A percentile compares a stretch with the other conserved stretches of the same genome.
Conservation (phyloP, 2,329 filamentous ascomycete species). For the Cryphonectria japonica region DNA sequence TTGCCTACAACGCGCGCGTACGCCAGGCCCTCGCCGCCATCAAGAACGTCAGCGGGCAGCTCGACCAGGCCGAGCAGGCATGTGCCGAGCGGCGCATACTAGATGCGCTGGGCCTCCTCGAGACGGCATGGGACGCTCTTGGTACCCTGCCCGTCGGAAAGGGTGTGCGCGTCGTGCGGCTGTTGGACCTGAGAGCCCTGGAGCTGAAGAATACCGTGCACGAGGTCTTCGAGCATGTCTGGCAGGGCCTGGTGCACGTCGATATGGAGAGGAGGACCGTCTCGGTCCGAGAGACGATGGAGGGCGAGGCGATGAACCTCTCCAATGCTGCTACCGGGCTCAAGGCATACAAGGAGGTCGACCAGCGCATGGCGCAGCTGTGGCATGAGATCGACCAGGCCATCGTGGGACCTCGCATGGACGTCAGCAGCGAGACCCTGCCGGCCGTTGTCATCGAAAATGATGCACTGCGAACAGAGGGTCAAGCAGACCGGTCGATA, state of each 20-base stretch:
- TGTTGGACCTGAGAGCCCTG: constrained; percentile 68
- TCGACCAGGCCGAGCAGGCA: constrained; percentile 63
- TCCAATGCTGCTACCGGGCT: constrained; percentile 59
- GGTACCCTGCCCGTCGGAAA: constrained; percentile 63
- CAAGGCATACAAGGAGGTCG: constrained; percentile 63
- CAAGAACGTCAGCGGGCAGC: constrained; percentile 61
- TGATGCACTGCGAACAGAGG: constrained; percentile 49
- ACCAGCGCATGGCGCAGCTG: constrained; percentile 62
- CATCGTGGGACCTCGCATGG: constrained; percentile 64
- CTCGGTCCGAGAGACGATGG: constrained; percentile 55
- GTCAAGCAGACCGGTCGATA: constrained; percentile 49
- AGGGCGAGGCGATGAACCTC: constrained; percentile 58
- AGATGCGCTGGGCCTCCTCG: constrained; percentile 60
- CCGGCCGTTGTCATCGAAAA: constrained; percentile 47
- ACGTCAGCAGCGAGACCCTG: constrained; percentile 40
- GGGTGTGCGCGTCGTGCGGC: constrained; percentile 63
- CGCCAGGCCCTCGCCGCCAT: constrained; percentile 54
- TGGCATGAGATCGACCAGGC: constrained; percentile 66
- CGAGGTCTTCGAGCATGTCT: constrained; percentile 69
- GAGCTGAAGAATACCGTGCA: constrained; percentile 69
- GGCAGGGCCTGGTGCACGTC: constrained; percentile 69
- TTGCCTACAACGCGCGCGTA: constrained; percentile 63
- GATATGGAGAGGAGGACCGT: constrained; percentile 60
- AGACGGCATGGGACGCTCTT: constrained; percentile 61
- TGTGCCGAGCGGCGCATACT: constrained; percentile 58